A percentile compares a stretch with the other conserved stretches of the same genome.
phyloP scores from a whole-genome alignment of 108 stramenopile species.

The Skeletonema costatum region DNA sequence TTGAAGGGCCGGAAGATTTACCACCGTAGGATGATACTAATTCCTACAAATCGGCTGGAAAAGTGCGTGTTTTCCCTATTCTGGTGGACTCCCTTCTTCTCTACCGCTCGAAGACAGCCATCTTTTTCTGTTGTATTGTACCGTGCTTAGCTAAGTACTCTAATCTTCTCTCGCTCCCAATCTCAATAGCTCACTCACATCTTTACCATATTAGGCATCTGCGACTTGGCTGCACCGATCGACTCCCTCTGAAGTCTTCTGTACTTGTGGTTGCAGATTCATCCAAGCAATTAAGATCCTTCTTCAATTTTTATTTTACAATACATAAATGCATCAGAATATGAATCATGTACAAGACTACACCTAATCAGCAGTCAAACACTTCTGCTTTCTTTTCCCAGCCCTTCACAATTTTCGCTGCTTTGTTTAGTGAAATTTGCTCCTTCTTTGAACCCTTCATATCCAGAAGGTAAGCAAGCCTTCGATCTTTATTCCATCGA shows the following conservation, averaged over 20 bases:
- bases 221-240: too few species aligned
- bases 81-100: neutral
- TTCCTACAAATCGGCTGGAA: neutral
- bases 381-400: constrained; percentile 25
- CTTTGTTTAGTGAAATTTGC: constrained; percentile 27
- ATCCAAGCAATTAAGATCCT: too few species aligned
- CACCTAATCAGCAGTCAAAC: neutral
- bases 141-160: too few species aligned
- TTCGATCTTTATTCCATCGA: constrained; percentile 47
- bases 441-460: constrained; percentile 30
- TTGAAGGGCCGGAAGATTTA: constrained; percentile 3
- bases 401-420: constrained; percentile 25
- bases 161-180: too few species aligned
- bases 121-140: too few species aligned
- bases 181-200: too few species aligned
- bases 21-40: neutral
- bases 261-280: too few species aligned
- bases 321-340: too few species aligned
- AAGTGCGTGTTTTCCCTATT: neutral
- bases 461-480: constrained; percentile 22
- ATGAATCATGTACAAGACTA: neutral
- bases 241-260: too few species aligned
- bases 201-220: too few species aligned
- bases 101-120: neutral
- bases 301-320: too few species aligned